Conservation (phyloP, 768 basidiomycete species). For the Amylocystis lapponica region DNA sequence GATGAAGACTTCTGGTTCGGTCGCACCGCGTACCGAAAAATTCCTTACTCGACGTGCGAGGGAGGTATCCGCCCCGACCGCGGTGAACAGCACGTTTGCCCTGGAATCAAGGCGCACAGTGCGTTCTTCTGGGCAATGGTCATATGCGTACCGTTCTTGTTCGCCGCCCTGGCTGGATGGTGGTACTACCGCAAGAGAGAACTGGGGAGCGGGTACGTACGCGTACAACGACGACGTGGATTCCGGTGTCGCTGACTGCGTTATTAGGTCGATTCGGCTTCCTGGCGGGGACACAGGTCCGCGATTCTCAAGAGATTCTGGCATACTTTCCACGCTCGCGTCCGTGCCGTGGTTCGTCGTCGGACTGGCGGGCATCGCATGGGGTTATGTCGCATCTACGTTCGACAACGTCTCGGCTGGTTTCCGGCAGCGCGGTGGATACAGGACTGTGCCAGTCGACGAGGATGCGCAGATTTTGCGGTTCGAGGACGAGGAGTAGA, state of each 20-base stretch:
- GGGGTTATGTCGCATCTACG: slow-evolving; percentile 53
- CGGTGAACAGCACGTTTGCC: slow-evolving; percentile 71
- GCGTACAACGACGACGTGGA: background rate
- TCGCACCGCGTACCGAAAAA: slow-evolving; percentile 85
- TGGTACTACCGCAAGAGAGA: slow-evolving; percentile 81
- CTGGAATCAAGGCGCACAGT: slow-evolving; percentile 70
- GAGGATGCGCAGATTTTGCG: slow-evolving; percentile 84
- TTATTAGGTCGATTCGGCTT: slow-evolving; percentile 64
- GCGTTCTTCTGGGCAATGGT: slow-evolving; percentile 82
- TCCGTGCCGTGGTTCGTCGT: slow-evolving; percentile 89
- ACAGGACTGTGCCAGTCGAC: slow-evolving; percentile 67
- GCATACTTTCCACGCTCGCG: slow-evolving; percentile 64
- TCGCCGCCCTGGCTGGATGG: slow-evolving; percentile 71
- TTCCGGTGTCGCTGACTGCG: background rate
- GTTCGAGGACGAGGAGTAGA: slow-evolving; percentile 71
- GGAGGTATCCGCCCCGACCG: slow-evolving; percentile 77
- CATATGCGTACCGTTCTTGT: slow-evolving; percentile 66
- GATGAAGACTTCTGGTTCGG: slow-evolving; percentile 88
- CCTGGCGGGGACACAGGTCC: slow-evolving; percentile 47
- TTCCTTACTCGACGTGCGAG: slow-evolving; percentile 83
- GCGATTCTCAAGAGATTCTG: slow-evolving; percentile 37
- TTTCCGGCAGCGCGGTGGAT: slow-evolving; percentile 55
- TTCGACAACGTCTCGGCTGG: slow-evolving; percentile 33
- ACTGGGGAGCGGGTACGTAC: slow-evolving; percentile 63
- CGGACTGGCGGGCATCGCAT: slow-evolving; percentile 69